Evolutionary conservation across 2,329 filamentous ascomycete genomes (phyloP), one percentile per base, ranked within the genome.

Genomic region (Metarhizium guizhouense): DNA sequence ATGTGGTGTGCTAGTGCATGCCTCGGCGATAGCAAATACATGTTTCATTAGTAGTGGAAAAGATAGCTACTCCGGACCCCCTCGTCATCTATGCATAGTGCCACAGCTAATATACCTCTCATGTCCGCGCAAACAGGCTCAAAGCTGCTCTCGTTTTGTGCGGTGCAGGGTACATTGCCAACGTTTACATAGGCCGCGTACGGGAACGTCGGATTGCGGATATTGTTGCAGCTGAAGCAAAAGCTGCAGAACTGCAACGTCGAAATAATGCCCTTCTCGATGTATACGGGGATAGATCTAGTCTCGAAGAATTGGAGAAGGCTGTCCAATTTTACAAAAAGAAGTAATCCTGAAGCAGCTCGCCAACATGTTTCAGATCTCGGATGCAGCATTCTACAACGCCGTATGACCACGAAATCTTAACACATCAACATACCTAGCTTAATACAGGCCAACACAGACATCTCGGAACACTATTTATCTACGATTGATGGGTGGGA

Each of bases 221-320:
- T 18, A 14, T 38, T 36, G 16, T 36, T 6, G 29, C 29, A 50
- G 62, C 67, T 50, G 70, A 74, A 56, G 65, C 66, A 54, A 61
- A 70, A 47, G 68, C 69, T 42, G 63, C 62, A n/a, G 68, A 70
- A 53, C 66, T 65, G 53, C 68, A 67, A 58, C 65, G 66, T 43
- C 67, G 67, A 51, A 71, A 76, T 57, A 69, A 72, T 20, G 67
- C 75, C 55, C 66, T 80, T 58, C 68, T 78, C 65, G 72, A 79
- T 40, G 72, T 77, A 56, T 80, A 80, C 57, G 76, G 77, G 50
- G 76, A 77, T 58, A 71, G 76, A 14, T 73, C 73, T 32, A 79
- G 72, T 58, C 67, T 80, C 4, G 72, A 74, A 30, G 74, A 74
- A 59, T 67, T 80, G 36, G 75, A 80, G 62, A 73, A 70, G 49